Base-by-base conservation (phyloP, 2,329 filamentous ascomycete species). In the Alternaria gaisen region DNA sequence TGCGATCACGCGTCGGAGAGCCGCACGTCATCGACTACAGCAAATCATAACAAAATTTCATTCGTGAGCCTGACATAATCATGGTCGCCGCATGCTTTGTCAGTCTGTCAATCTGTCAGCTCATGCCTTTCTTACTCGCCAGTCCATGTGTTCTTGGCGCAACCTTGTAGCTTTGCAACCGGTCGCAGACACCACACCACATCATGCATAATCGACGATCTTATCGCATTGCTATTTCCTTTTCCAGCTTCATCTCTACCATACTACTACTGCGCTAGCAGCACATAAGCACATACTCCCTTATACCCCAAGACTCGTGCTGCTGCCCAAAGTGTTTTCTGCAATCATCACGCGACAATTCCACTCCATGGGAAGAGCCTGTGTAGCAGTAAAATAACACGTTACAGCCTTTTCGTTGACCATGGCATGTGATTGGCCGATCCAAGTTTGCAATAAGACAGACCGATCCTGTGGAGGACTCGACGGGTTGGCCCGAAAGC, bases 21-120 rank as follows among this genome's bases (percentile, higher is more conserved):
- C 53, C 32, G 53, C 48, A 63, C 60, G 57, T 63, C 60, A 60
- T 63, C 47, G 20, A 34, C 46, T n/a, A 51, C 16, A 22, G 5
- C 36, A 51, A 43, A 34, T 40, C 14, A 34, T n/a, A 28, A 4
- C 53, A 50, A 50, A 50, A 34, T 34, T 14, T 34, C 32, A 12
- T 2, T 14, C 1, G 32, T 18, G n/a, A 40, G 36, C n/a, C 36
- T 40, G 44, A 52, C 56, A 53, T 56, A 36, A 63, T 44, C 47
- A 44, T n/a, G 6, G 36, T 28, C 28, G 42, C 22, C 7, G 38
- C 18, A 32, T 47, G 22, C 26, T 32, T 8, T 18, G 22, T 22
- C 26, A 24, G 24, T 32, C 30, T 32, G 30, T 32, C 30, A 32
- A 0, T 24, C 24, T 30, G 28, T 36, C 32, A 36, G 32, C 32